phyloP scores from a whole-genome alignment of 2,329 filamentous ascomycete species.

The Arthrobotrys sphaeroides region DNA sequence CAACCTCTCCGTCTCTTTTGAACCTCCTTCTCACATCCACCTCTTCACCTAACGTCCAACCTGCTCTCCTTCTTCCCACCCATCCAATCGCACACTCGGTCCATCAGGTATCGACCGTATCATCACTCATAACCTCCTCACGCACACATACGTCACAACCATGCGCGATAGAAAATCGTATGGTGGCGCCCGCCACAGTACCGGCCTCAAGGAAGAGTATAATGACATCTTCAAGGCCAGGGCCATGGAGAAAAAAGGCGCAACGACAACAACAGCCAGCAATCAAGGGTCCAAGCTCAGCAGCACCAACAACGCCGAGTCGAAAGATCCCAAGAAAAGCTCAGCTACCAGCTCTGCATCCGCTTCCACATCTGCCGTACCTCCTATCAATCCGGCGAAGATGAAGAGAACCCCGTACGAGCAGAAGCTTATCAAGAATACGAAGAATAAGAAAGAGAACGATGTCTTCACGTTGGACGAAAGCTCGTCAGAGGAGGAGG shows the following conservation, averaged over 20 bases:
- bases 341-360: neutral
- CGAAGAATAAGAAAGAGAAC: neutral
- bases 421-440: neutral
- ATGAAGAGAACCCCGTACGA: neutral
- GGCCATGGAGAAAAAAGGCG: conserved; percentile 43
- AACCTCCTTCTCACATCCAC: neutral
- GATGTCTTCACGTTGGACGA: neutral
- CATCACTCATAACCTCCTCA: neutral
- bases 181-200: conserved; percentile 36
- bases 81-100: too few species aligned
- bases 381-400: neutral
- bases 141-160: neutral
- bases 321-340: conserved; percentile 8
- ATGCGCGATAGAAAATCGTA: conserved; percentile 49
- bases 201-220: conserved; percentile 43
- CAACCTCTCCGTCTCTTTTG: neutral
- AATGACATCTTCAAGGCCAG: conserved; percentile 50
- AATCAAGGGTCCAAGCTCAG: neutral
- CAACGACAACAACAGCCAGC: neutral
- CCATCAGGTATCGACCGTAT: neutral
- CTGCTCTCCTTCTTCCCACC: neutral
- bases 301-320: neutral
- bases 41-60: neutral
- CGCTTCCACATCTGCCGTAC: neutral
- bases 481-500: neutral